Evolutionary conservation across 192 early-diverging fungal species (phyloP), one percentile per base, ranked within the genome.

Genomic region (Rhizoclosmatium sp.): DNA sequence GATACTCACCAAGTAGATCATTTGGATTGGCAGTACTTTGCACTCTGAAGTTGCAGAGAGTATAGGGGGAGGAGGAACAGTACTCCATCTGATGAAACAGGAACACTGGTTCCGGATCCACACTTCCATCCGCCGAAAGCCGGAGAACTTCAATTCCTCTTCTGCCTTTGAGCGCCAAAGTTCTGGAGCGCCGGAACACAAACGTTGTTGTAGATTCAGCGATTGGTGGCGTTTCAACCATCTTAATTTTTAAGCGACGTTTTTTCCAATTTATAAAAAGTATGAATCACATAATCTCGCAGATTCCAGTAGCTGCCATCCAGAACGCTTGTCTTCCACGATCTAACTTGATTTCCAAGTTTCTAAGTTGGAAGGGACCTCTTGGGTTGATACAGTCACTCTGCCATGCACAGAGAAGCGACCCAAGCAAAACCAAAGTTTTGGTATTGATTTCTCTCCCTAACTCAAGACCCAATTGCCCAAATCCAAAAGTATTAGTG

Each of bases 171-270:
- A 56, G 9, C 10, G 54, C 54, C 19, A n/a, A 9, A 9, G 54
- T 56, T 56, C 54, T 9, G 19, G 10, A 14, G 54, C 54, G 54
- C 0, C 54, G 54, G 54, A 56, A 56, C 40, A 64, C 77, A 41
- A 71, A 68, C 70, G 84, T 42, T 31, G 31, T 31, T 31, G 31
- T 31, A 31, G 31, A 31, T 31, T 31, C 31, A 31, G 31, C 31
- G 31, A 31, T 31, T 31, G 31, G 31, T 31, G 31, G 31, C 31
- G 31, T 31, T 31, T 31, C 31, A 31, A 31, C 31, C 31, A 31
- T 31, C 31, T 31, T 31, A 0, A 31, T 31, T 31, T 31, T 31
- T 31, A 31, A 31, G 31, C 31, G 31, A 31, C 31, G 31, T 31
- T 31, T n/a, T n/a, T n/a, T n/a, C n/a, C 31, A 31, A 31, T 31